Percentiles rank a stretch among this genome's conserved stretches.
These are phyloP conservation scores for Petunia axillaris DNA, from an alignment of 257 asterid species.

Conservation along the genomic window DNA sequence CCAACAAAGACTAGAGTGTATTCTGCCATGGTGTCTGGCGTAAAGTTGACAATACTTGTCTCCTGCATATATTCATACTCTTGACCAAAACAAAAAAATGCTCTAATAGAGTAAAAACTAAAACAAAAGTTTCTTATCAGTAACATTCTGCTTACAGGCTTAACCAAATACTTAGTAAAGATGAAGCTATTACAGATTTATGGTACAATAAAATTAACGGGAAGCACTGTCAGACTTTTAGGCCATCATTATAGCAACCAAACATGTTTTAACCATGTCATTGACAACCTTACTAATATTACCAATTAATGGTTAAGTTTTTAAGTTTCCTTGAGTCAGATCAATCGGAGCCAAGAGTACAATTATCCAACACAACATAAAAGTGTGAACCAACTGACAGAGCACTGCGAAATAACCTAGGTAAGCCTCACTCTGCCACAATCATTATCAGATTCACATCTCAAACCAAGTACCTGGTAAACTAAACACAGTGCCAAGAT, in stretches of 20 bases:
- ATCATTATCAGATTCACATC: not conserved
- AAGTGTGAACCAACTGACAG: not conserved
- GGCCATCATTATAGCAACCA: not conserved
- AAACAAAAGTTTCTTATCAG: not conserved
- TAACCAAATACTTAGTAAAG: not conserved
- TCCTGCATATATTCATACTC: constrained; percentile 6
- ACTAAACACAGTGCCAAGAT: constrained; percentile 69
- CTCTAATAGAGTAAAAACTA: not conserved
- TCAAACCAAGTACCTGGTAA: constrained; percentile 65
- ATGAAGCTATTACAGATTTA: not conserved
- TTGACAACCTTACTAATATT: not conserved
- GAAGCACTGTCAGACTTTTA: not conserved
- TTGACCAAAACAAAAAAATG: not conserved
- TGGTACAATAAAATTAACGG: not conserved
- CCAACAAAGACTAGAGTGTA: not conserved
- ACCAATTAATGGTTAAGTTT: not conserved
- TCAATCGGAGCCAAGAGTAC: not conserved
- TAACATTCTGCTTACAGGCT: not conserved
- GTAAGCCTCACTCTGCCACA: not conserved
- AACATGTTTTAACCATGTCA: not conserved
- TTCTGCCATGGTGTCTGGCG: not conserved
- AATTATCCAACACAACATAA: not conserved
- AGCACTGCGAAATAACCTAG: not conserved
- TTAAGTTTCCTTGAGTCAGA: not conserved
- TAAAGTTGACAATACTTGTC: not conserved